phyloP scores from a whole-genome alignment of 2,329 filamentous ascomycete species.

The Dryadomyces quercus-mongolicae region DNA sequence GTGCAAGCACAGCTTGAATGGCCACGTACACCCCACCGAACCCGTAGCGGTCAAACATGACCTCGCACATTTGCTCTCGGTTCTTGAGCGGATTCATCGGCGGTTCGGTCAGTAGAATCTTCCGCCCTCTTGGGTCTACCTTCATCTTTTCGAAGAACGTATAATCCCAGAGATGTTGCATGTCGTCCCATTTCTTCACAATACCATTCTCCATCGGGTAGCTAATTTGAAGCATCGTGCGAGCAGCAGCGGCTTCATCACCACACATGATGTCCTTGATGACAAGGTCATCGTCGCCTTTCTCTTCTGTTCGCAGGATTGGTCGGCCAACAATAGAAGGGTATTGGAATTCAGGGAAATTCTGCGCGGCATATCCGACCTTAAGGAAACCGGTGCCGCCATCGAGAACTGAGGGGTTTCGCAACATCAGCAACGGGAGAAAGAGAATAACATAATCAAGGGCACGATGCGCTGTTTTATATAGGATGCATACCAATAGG shows the following conservation, averaged over 20 bases:
- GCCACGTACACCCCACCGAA: slow-evolving; percentile 97
- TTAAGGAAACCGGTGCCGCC: slow-evolving; percentile 99
- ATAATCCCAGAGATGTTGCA: slow-evolving; percentile 99
- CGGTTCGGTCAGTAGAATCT: slow-evolving; percentile 66
- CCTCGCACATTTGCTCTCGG: slow-evolving; percentile 94
- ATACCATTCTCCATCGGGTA: slow-evolving; percentile 99
- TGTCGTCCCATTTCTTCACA: slow-evolving; percentile 99
- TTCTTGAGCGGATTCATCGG: slow-evolving; percentile 97
- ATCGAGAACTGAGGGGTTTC: slow-evolving; percentile 66
- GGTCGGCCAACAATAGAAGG: slow-evolving; percentile 96
- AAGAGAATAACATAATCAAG: neutral
- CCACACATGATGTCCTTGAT: slow-evolving; percentile 99
- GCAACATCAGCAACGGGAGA: neutral
- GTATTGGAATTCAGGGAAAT: slow-evolving; percentile 98
- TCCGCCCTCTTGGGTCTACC: slow-evolving; percentile 79
- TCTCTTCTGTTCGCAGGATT: slow-evolving; percentile 92
- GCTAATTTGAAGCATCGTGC: slow-evolving; percentile 95
- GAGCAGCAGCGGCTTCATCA: slow-evolving; percentile 89
- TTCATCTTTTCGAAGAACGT: slow-evolving; percentile 97
- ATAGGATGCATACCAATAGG: slow-evolving; percentile 39
- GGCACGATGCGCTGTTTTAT: neutral
- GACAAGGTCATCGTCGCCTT: slow-evolving; percentile 47
- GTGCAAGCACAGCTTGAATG: slow-evolving; percentile 88
- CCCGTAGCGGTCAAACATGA: slow-evolving; percentile 96
- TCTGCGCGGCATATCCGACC: slow-evolving; percentile 97